phyloP scores from a whole-genome alignment of 305 asterid species.

The Fraxinus sp. region DNA sequence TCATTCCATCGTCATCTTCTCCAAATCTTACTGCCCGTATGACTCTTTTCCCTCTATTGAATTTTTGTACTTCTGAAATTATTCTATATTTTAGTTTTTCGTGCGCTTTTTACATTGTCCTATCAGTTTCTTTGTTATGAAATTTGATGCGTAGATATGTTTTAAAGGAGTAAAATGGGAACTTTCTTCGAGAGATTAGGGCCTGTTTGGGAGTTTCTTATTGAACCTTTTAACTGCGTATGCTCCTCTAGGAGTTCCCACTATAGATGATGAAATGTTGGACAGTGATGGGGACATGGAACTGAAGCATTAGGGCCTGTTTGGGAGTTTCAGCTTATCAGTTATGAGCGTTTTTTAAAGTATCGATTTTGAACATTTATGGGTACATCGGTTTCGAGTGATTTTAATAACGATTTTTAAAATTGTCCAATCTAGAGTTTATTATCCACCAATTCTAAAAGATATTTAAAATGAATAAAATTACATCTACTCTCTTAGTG shows the following conservation, averaged over 20 bases:
- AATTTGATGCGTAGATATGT: not conserved
- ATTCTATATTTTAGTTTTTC: not conserved
- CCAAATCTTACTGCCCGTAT: conserved; percentile 91
- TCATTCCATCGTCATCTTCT: conserved; percentile 72
- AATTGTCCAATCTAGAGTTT: no score
- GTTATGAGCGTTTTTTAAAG: no score
- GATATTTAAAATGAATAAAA: no score
- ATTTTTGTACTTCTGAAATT: not conserved
- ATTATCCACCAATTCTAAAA: no score
- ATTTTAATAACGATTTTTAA: no score
- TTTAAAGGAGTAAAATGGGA: not conserved
- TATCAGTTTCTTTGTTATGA: not conserved
- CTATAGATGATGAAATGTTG: no score
- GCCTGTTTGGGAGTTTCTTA: no score
- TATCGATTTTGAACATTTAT: no score
- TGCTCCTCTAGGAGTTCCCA: not conserved
- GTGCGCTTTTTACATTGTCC: not conserved
- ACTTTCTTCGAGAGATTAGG: not conserved
- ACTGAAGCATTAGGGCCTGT: not conserved
- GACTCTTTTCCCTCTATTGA: not conserved
- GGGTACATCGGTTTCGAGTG: no score
- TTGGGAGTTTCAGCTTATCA: no score
- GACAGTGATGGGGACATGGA: not conserved
- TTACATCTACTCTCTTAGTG: no score
- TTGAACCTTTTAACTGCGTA: not conserved